A percentile compares a stretch with the other conserved stretches of the same genome.
phyloP scores from a whole-genome alignment of 305 asterid genomes.

The Rubia peregrina region DNA sequence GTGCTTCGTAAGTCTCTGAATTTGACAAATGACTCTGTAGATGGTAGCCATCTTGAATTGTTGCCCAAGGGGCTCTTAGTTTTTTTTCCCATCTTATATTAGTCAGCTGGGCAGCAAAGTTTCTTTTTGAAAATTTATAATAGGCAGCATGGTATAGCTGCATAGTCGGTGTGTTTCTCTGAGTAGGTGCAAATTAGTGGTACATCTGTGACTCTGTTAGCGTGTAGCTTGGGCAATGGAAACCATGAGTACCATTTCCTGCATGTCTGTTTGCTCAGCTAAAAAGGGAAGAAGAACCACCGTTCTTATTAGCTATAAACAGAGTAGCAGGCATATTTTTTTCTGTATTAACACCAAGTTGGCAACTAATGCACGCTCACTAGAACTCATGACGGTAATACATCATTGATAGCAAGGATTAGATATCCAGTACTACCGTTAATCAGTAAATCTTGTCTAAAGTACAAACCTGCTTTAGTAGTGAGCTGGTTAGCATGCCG shows the following conservation, averaged over 20 bases:
- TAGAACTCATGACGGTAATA: no score
- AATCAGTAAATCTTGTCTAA: no score
- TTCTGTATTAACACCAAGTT: background rate
- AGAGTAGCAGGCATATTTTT: background rate
- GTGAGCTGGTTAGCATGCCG: no score
- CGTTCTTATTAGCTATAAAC: background rate
- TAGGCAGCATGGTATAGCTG: background rate
- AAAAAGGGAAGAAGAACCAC: no score
- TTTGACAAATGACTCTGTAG: background rate
- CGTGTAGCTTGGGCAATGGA: constrained; percentile 4
- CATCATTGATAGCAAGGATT: no score
- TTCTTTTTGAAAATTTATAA: background rate
- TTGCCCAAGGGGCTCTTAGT: constrained; percentile 6
- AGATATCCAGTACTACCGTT: no score
- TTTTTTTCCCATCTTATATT: background rate
- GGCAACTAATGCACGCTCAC: no score
- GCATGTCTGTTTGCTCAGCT: background rate
- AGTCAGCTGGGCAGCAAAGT: constrained; percentile 2
- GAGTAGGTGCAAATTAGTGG: background rate
- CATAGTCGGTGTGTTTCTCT: background rate
- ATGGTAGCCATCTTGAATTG: background rate
- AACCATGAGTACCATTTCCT: background rate
- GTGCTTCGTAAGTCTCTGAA: background rate
- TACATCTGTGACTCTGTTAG: background rate
- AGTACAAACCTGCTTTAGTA: no score